These are phyloP conservation scores for Paratinospora sagittata DNA, from an alignment of 164 flowering plant genomes.

Conservation along the genomic window DNA sequence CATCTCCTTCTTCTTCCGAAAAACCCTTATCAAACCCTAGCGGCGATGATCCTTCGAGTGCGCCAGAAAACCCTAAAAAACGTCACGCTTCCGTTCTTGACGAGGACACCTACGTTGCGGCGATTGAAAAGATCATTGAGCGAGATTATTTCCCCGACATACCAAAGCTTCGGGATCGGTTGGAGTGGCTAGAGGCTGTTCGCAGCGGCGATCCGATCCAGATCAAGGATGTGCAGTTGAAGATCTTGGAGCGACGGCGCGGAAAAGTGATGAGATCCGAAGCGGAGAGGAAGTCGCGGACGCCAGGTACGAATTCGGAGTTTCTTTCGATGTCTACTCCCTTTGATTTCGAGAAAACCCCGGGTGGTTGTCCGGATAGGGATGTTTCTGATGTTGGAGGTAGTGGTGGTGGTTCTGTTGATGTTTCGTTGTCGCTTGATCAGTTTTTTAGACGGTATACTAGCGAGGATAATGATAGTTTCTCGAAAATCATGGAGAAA, in stretches of 20 bases:
- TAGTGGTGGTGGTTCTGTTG: too few relatives aligned
- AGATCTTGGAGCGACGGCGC: conserved; percentile 78
- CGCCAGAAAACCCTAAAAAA: conserved; percentile 17
- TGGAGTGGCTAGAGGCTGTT: conserved; percentile 82
- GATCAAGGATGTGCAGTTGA: conserved; percentile 87
- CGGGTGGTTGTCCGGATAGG: too few relatives aligned
- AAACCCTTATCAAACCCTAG: conserved; percentile 11
- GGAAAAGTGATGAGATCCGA: conserved; percentile 17
- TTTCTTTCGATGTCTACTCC: too few relatives aligned
- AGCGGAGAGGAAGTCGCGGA: conserved; percentile 29
- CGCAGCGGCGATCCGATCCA: conserved; percentile 65
- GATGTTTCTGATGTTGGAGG: too few relatives aligned
- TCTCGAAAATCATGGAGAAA: too few relatives aligned
- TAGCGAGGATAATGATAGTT: too few relatives aligned
- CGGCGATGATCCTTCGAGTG: conserved; percentile 10
- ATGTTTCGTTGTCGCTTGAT: too few relatives aligned
- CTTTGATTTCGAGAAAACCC: too few relatives aligned
- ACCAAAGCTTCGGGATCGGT: conserved; percentile 79
- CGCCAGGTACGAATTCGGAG: too few relatives aligned
- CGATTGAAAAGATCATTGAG: conserved; percentile 85
- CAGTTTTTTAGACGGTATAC: too few relatives aligned
- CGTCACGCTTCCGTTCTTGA: conserved; percentile 48
- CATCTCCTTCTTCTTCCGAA: conserved; percentile 34
- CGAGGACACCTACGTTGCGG: conserved; percentile 73
- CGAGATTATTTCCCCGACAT: conserved; percentile 93